These are phyloP conservation scores for Myochromella boudieri DNA, from an alignment of 768 basidiomycete species.

Conservation along the genomic window DNA sequence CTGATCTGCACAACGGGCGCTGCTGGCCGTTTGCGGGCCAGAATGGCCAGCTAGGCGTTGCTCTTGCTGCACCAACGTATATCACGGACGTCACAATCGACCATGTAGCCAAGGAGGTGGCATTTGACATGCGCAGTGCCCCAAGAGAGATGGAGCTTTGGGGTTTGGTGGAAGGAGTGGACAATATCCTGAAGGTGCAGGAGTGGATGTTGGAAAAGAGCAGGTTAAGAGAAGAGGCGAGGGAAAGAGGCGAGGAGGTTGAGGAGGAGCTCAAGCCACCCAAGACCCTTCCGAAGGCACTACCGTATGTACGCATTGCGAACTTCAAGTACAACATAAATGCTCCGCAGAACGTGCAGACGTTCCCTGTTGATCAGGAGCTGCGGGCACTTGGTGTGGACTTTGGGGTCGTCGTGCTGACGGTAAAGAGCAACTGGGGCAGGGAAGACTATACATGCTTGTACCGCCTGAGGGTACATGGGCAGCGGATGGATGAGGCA, in stretches of 20 bases:
- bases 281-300: constrained; percentile 41
- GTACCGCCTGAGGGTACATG: constrained; percentile 83
- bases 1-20: constrained; percentile 77
- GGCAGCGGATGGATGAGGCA: constrained; percentile 46
- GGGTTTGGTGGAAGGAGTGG: constrained; percentile 80
- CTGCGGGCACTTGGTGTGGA: constrained; percentile 73
- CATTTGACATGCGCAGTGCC: constrained; percentile 77
- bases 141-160: constrained; percentile 89
- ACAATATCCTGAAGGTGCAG: constrained; percentile 62
- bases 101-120: constrained; percentile 81
- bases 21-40: constrained; percentile 92
- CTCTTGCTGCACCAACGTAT: constrained; percentile 69
- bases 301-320: constrained; percentile 63
- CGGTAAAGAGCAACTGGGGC: constrained; percentile 88
- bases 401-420: constrained; percentile 81
- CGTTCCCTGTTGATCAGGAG: constrained; percentile 71
- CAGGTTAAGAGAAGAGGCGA: constrained; percentile 30
- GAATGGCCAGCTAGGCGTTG: constrained; percentile 80
- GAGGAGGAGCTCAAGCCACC: constrained; percentile 44
- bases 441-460: constrained; percentile 81
- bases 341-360: constrained; percentile 65
- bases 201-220: constrained; percentile 52
- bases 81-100: constrained; percentile 84
- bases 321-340: constrained; percentile 66
- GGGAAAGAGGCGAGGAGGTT: constrained; percentile 27